Conservation (phyloP, 441 rosid species). For the Rhodomyrtus psidioides region DNA sequence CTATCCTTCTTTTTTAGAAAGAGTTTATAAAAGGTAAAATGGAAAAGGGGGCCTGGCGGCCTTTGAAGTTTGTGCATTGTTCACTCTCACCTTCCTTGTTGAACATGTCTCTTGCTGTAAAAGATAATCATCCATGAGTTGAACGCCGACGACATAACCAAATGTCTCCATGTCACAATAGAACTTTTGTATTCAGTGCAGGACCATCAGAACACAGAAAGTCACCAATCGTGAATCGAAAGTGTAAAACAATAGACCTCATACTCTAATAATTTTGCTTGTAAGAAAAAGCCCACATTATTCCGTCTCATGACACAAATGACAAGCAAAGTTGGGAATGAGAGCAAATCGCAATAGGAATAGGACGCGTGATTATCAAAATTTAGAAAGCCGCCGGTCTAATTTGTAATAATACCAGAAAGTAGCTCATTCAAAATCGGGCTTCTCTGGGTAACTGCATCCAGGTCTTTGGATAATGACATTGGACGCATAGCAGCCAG, state of each 20-base stretch:
- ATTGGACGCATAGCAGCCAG: conserved; percentile 81
- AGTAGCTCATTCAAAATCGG: conserved; percentile 23
- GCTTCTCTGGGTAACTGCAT: conserved; percentile 78
- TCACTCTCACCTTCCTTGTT: neutral
- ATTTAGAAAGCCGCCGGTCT: neutral
- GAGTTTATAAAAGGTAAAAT: neutral
- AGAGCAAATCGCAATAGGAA: neutral
- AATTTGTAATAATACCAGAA: neutral
- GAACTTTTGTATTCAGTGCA: neutral
- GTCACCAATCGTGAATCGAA: neutral
- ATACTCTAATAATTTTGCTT: neutral
- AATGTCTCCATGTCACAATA: neutral
- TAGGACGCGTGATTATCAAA: neutral
- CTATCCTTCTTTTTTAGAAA: neutral
- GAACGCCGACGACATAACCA: neutral
- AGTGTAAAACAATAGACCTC: neutral
- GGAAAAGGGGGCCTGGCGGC: neutral
- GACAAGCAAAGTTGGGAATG: neutral
- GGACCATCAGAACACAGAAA: neutral
- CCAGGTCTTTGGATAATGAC: conserved; percentile 92
- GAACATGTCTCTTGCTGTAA: neutral
- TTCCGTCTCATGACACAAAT: neutral
- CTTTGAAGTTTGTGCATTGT: neutral
- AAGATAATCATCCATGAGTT: neutral
- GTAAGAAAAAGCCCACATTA: neutral